These are phyloP conservation scores for Aspergillus fumigatiaffinis DNA, from an alignment of 2,329 filamentous ascomycete genomes.

Conservation along the genomic window DNA sequence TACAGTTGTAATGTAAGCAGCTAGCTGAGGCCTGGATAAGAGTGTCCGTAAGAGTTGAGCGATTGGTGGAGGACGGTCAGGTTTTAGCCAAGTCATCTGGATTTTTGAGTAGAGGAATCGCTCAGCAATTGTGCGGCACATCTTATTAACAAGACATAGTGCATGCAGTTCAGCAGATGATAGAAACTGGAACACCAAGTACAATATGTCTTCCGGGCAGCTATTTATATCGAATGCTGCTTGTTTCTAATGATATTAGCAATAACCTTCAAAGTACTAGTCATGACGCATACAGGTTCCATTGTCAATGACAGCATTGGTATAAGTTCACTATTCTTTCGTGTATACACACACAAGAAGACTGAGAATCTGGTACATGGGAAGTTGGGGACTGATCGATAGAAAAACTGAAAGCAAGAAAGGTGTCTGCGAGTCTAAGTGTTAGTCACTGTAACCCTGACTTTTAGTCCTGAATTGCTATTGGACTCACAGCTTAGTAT, in stretches of 20 bases:
- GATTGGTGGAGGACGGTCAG: constrained; percentile 7
- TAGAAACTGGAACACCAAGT: constrained; percentile 13
- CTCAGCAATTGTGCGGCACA: constrained; percentile 8
- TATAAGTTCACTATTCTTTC: background rate
- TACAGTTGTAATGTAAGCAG: constrained; percentile 10
- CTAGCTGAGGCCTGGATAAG: constrained; percentile 14
- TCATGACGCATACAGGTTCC: background rate
- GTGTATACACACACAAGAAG: background rate
- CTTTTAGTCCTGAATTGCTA: background rate
- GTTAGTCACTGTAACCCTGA: background rate
- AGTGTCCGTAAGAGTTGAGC: constrained; percentile 13
- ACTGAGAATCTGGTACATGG: background rate
- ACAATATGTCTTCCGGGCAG: constrained; percentile 14
- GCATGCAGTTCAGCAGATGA: constrained; percentile 8
- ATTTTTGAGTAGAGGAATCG: background rate
- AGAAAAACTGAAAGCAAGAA: background rate
- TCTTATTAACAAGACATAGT: constrained; percentile 12
- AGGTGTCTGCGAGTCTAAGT: background rate
- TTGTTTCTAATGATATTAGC: constrained; percentile 1
- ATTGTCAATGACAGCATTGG: background rate
- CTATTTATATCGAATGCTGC: background rate
- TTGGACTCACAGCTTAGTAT: background rate
- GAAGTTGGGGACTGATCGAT: background rate
- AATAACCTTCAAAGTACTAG: background rate
- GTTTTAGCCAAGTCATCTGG: background rate